Evolutionary conservation across 305 asterid genomes (phyloP).

Genomic region (Lippia alba): DNA sequence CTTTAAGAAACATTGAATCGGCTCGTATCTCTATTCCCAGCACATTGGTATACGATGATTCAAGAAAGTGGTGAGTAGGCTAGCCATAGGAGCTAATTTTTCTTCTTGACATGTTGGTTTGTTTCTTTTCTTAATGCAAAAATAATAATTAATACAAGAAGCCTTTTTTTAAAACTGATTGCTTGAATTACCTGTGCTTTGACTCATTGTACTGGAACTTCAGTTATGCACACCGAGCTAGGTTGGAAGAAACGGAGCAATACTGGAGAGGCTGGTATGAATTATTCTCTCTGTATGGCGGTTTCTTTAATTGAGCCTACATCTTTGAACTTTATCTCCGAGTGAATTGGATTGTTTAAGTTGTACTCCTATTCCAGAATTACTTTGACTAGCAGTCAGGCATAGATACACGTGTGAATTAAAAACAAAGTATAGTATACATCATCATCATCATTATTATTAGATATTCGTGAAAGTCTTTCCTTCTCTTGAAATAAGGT

Average conservation of each 20-base stretch:
- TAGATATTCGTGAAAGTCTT: not conserved
- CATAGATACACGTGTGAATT: no score
- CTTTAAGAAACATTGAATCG: conserved; percentile 87
- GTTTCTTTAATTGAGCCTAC: conserved; percentile 4
- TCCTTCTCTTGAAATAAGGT: conserved; percentile 1
- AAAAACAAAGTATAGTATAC: no score
- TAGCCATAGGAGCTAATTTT: conserved; percentile 17
- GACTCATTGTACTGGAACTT: conserved; percentile 37
- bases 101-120: conserved; percentile 18
- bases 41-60: conserved; percentile 78
- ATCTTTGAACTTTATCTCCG: not conserved
- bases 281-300: conserved; percentile 34
- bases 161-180: not conserved
- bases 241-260: conserved; percentile 89
- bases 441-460: no score
- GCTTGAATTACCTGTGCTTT: conserved; percentile 5
- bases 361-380: conserved; percentile 8
- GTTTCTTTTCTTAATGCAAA: conserved; percentile 27
- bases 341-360: not conserved
- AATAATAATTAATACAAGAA: conserved; percentile 24
- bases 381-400: no score
- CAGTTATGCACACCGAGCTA: conserved; percentile 90
- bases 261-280: conserved; percentile 95
- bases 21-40: conserved; percentile 91
- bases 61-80: conserved; percentile 75